Base-by-base conservation (phyloP, 768 basidiomycete species). In the Pulveroboletus sp. region DNA sequence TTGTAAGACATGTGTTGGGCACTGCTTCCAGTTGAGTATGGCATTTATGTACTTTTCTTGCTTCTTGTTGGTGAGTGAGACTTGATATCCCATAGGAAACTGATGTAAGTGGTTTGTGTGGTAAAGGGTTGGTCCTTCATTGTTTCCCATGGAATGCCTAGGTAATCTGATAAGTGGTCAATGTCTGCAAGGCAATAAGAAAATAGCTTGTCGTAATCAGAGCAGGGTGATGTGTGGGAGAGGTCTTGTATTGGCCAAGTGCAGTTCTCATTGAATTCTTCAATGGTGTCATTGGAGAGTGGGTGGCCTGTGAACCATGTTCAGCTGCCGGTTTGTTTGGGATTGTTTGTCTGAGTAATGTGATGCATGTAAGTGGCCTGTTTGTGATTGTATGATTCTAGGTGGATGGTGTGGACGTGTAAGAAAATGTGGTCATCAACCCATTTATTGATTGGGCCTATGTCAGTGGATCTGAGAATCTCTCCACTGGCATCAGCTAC, bases 51-150 rank as follows among this genome's bases (percentile, higher is more conserved):
- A 29, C 12, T 29, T 29, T 12, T 29, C 27, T 6, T 6, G 6
- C 27, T 29, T 29, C 6, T 12, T 29, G 27, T 6, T 6, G 27
- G 27, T 12, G 6, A 29, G 27, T 6, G 27, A 29, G 27, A 29
- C 27, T 29, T 14, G 4, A 31, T 4, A 5, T 6, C 5, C 10
- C 30, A 31, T 13, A 5, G 4, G 30, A 31, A 31, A 14, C 75
- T 68, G 5, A 59, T 61, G 26, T 61, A 61, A 0, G 34, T 45
- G 3, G 51, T 55, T 0, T 45, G 40, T 1, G 31, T 2, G 4
- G 3, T 2, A 14, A 61, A 57, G 1, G 46, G 48, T 11, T 61
- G 51, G 26, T 61, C 55, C 38, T 61, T 61, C 1, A 39, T 24
- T 0, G 1, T 0, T 16, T 59, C 55, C 60, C 53, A 59, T 0